These are phyloP conservation scores for Apostasia shenzhenica DNA, from an alignment of 106 monocot species.

Conservation along the genomic window DNA sequence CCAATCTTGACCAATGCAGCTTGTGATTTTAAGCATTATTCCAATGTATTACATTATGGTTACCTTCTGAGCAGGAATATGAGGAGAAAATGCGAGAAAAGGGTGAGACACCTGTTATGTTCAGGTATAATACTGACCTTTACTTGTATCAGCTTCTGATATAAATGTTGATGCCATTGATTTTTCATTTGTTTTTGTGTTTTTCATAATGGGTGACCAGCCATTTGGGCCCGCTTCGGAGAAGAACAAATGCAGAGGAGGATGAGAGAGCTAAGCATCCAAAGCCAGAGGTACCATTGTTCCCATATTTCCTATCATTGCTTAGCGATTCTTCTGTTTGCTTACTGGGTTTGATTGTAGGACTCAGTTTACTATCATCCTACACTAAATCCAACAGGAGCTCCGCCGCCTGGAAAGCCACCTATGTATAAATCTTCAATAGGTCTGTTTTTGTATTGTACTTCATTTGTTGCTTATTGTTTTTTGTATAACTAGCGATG, in stretches of 20 bases:
- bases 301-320: not conserved
- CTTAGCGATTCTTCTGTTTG: not conserved
- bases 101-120: slow-evolving; percentile 93
- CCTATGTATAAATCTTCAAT: slow-evolving; percentile 97
- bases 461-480: not conserved
- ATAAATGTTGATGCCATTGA: not conserved
- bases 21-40: too few species aligned
- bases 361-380: slow-evolving; percentile 99
- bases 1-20: too few species aligned
- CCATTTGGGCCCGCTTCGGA: slow-evolving; percentile 78
- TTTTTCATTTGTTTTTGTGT: not conserved
- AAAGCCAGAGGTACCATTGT: slow-evolving; percentile 72
- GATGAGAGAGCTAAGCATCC: slow-evolving; percentile 68
- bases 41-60: too few species aligned
- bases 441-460: slow-evolving; percentile 36
- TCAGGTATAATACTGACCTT: slow-evolving; percentile 54
- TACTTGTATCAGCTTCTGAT: not conserved
- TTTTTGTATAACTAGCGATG: not conserved
- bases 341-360: slow-evolving; percentile 31
- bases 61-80: slow-evolving; percentile 57
- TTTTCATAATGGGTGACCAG: slow-evolving; percentile 18
- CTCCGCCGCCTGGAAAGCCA: slow-evolving; percentile 98
- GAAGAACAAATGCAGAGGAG: slow-evolving; percentile 67
- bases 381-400: slow-evolving; percentile 90
- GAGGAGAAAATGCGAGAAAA: slow-evolving; percentile 96